Conservation (phyloP, 129 eudicot genomes). For the Cynara cardunculus region DNA sequence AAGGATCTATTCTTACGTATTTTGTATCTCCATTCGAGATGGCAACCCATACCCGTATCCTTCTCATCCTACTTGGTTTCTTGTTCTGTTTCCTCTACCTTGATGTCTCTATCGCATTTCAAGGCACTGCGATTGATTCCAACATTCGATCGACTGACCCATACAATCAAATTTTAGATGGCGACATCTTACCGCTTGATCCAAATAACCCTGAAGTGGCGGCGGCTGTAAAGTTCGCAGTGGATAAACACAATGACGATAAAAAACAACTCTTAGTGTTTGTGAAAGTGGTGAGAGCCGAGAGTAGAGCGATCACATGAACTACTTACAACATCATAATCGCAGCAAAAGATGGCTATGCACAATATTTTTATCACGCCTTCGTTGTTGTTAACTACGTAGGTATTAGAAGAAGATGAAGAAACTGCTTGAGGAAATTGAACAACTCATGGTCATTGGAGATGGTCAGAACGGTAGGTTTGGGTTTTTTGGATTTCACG, state of each 20-base stretch:
- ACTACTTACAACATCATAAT: not conserved
- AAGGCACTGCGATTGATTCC: not conserved
- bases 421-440: too few species aligned
- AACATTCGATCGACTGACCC: too few species aligned
- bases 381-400: not conserved
- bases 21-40: not conserved
- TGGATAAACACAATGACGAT: not conserved
- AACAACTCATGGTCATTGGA: too few species aligned
- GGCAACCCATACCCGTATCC: not conserved
- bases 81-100: not conserved
- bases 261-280: not conserved
- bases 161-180: not conserved
- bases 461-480: too few species aligned
- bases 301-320: not conserved
- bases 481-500: too few species aligned
- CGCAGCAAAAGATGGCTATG: not conserved
- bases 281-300: not conserved
- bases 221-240: not conserved
- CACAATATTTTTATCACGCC: not conserved
- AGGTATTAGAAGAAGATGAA: too few species aligned
- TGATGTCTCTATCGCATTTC: not conserved
- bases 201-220: not conserved
- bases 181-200: not conserved
- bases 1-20: not conserved
- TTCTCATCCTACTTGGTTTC: not conserved